phyloP scores from a whole-genome alignment of 2,329 filamentous ascomycete genomes.

The Paracoccidioides lutzii region DNA sequence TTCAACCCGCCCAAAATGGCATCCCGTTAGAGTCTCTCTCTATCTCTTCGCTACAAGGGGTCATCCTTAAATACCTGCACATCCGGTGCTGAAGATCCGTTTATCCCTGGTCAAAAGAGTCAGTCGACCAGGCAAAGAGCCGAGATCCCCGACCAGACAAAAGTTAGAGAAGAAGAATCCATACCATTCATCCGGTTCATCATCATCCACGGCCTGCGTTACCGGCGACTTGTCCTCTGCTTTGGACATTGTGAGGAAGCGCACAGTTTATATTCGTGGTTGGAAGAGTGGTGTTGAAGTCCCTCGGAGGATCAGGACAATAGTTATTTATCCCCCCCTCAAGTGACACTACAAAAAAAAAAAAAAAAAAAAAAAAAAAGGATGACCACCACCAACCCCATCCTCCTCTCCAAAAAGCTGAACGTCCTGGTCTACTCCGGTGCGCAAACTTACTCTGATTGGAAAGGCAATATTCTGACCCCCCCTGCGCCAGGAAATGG shows the following conservation, averaged over 20 bases:
- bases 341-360: background rate
- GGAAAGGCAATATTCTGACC: conserved; percentile 20
- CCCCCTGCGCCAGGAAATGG: conserved; percentile 52
- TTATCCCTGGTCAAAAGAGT: conserved; percentile 58
- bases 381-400: conserved; percentile 24
- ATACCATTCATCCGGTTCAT: conserved; percentile 94
- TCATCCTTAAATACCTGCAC: conserved; percentile 50
- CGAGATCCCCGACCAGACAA: conserved; percentile 5
- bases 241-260: conserved; percentile 41
- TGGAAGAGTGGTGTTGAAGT: background rate
- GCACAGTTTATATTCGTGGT: background rate
- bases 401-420: conserved; percentile 54
- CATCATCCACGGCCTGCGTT: conserved; percentile 47
- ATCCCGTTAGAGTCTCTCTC: background rate
- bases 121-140: background rate
- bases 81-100: conserved; percentile 93
- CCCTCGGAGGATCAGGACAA: background rate
- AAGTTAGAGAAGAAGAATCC: conserved; percentile 16
- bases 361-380: too few species aligned
- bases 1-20: background rate
- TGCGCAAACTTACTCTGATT: conserved; percentile 30
- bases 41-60: background rate
- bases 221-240: conserved; percentile 32
- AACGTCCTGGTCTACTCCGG: conserved; percentile 92
- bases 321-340: background rate